Percentiles rank a stretch among this genome's conserved stretches.
Conservation (phyloP, 768 basidiomycete genomes). For the Piloderma croceum region DNA sequence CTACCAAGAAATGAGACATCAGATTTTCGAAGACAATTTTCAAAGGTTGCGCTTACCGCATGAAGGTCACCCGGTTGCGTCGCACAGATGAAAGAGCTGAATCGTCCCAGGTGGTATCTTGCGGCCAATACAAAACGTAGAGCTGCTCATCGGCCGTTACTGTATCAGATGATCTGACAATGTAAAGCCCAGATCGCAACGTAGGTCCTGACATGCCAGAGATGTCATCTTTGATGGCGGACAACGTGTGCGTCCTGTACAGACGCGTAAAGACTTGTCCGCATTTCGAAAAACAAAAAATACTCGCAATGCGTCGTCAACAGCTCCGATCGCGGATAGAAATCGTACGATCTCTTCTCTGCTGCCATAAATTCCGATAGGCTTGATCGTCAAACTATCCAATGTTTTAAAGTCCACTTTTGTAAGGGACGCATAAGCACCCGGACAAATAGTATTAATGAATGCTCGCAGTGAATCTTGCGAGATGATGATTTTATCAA, state of each 20-base stretch:
- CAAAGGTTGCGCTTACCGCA: constrained; percentile 38
- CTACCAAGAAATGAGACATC: constrained; percentile 25
- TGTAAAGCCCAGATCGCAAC: constrained; percentile 49
- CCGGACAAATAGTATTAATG: constrained; percentile 43
- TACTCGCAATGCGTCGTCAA: constrained; percentile 39
- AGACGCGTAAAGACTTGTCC: too few species aligned
- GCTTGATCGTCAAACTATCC: constrained; percentile 41
- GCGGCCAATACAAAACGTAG: constrained; percentile 59
- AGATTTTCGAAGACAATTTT: background rate
- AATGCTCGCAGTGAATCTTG: constrained; percentile 45
- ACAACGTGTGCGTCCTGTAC: constrained; percentile 17
- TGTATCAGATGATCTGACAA: constrained; percentile 23
- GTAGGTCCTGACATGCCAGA: constrained; percentile 17
- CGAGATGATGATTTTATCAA: constrained; percentile 59
- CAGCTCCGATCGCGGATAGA: constrained; percentile 28
- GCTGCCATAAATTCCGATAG: constrained; percentile 55
- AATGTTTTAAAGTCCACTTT: constrained; percentile 51
- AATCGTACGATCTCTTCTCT: constrained; percentile 45
- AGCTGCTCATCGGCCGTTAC: constrained; percentile 19
- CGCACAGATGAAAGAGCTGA: constrained; percentile 36
- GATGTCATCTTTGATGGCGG: constrained; percentile 12
- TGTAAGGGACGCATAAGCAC: constrained; percentile 48
- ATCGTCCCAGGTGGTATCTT: constrained; percentile 55
- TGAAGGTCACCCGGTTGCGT: constrained; percentile 55
- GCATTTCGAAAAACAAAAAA: too few species aligned